Evolutionary conservation across 2,329 filamentous ascomycete genomes (phyloP), one percentile per base, ranked within the genome.

Genomic region (Xylariomycetidae sp.): DNA sequence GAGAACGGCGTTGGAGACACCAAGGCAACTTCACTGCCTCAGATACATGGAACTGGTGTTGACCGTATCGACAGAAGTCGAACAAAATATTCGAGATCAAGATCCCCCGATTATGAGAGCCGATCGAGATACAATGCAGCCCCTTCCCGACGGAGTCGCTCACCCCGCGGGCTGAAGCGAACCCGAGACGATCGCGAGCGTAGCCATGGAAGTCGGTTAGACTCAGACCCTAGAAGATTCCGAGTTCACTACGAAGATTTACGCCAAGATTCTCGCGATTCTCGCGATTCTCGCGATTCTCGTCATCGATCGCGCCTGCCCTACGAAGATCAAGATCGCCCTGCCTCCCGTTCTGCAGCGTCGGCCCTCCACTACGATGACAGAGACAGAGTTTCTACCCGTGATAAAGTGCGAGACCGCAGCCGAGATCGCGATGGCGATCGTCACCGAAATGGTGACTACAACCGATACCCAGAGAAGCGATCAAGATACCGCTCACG

Each of bases 1-100:
- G 85, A 89, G 66, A 77, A 77, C 66, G 72, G 74, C 64, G 74
- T 71, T 72, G 59, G 60, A 57, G 58, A 69, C 54, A 66, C 65
- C 63, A 92, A 92, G 87, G 86, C 87, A 92, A 85, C 84, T 86
- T 82, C 83, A 81, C 78, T 81, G 74, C 71, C 74, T 73, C 74
- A 74, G 64, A 67, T 76, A 74, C 78, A 81, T 76, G 75, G 80
- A 82, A 81, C 70, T 77, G 80, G 75, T 77, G 82, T 94, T 94
- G 85, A 94, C 87, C 85, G 83, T 78, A 80, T 73, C 74, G 77
- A 84, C 85, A 94, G 88, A 89, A 74, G 66, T 67, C 78, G 74
- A 65, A 70, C 64, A 61, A 75, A 70, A 71, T 57, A 66, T 50
- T 74, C 75, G 56, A 59, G 65, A 56, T 66, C 63, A 48, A 65